These are phyloP conservation scores for Danielia reshetovae DNA, from an alignment of 805 yeast species.

Conservation along the genomic window DNA sequence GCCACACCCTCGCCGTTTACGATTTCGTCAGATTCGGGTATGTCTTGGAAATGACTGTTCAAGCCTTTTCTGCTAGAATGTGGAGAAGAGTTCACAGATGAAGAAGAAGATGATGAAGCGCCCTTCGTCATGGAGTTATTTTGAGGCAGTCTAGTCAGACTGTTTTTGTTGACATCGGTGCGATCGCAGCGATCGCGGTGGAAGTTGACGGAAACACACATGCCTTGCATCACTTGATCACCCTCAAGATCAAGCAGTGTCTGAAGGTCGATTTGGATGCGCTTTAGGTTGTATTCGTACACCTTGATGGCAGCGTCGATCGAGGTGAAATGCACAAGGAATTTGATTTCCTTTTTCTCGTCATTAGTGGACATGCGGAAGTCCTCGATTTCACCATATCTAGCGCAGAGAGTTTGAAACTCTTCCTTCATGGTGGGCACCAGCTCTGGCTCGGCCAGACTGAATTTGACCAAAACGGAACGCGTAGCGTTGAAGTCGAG, in stretches of 20 bases:
- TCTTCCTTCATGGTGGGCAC: slow-evolving; percentile 16
- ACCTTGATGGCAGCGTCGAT: slow-evolving; percentile 45
- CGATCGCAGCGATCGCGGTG: slow-evolving; percentile 38
- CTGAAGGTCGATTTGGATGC: slow-evolving; percentile 20
- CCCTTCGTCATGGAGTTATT: background rate
- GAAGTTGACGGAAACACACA: slow-evolving; percentile 20
- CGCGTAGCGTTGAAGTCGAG: slow-evolving; percentile 38
- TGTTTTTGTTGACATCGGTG: slow-evolving; percentile 13
- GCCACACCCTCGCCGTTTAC: background rate
- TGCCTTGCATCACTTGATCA: slow-evolving; percentile 10
- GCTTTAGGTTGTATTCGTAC: slow-evolving; percentile 29
- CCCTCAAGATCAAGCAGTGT: slow-evolving; percentile 14
- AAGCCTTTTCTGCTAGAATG: background rate
- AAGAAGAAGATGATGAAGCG: background rate
- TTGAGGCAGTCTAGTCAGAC: slow-evolving; percentile 1
- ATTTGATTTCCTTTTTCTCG: slow-evolving; percentile 8
- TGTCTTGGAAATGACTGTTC: background rate
- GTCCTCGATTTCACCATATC: slow-evolving; percentile 41
- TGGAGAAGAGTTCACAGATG: slow-evolving; percentile 4
- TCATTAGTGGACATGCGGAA: slow-evolving; percentile 18
- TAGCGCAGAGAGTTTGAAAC: slow-evolving; percentile 28
- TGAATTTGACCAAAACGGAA: slow-evolving; percentile 19
- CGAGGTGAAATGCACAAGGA: slow-evolving; percentile 38
- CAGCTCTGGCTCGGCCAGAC: slow-evolving; percentile 8
- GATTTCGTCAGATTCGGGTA: background rate